Base-by-base conservation (phyloP, 208 protist genomes). In the Strigomonas culicis region DNA sequence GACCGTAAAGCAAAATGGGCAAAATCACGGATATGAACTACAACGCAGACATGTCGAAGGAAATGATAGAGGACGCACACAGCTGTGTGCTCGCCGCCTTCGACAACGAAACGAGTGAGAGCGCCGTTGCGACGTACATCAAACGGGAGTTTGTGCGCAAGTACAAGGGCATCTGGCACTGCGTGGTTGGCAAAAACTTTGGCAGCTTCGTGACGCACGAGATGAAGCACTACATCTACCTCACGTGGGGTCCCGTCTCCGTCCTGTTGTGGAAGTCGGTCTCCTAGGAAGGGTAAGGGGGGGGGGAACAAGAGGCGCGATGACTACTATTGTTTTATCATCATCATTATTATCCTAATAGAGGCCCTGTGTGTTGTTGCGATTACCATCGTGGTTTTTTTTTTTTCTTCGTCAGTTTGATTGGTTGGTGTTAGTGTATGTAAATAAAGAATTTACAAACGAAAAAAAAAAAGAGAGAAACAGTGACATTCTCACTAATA, bases 191-290 rank as follows among this genome's bases (percentile, higher is more conserved):
- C 47, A 91, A 98, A 66, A 99, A 99, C 87, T 99, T 99, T 83
- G 99, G 99, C 46, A 99, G 98, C 28, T 99, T 98, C 72, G 98
- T 99, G 19, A 99, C 98, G 0, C 99, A 99, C 75, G 99, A 99
- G 76, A 99, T 98, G 63, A 97, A 96, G 72, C 82, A 82, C 22
- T 99, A 99, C 78, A 99, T 99, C 70, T 99, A 99, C 86, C 98
- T 99, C 67, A 99, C 99, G 50, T 88, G 99, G 68, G 98, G 98
- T 11, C 97, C 99, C 68, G 86, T 99, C 22, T 98, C 98, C 24
- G 91, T 99, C 58, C 86, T 99, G 24, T 86, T 99, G 28, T 99
- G 90, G 90, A 95, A 95, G 68, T 87, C 82, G 1, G 84, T 95
- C 21, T 92, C 70, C 41, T 95, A 80, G 68, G 27, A 28, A 8